Evolutionary conservation across 2,329 filamentous ascomycete species (phyloP).

Genomic region (Chaetomium olivaceum): DNA sequence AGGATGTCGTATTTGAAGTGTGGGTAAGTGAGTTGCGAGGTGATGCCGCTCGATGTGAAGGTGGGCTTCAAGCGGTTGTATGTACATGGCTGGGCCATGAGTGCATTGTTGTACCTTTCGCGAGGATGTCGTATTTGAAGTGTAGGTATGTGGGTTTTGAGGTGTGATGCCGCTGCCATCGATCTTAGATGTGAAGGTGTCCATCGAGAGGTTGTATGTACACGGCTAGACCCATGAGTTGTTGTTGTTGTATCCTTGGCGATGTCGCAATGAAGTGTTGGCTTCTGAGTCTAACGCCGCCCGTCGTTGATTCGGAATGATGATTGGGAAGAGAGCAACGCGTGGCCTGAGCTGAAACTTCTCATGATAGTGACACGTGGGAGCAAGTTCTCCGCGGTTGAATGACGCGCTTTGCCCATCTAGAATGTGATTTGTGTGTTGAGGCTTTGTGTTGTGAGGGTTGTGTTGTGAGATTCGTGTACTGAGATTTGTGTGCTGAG

Average conservation of each 20-base stretch:
- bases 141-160: background rate
- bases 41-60: background rate
- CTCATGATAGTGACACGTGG: background rate
- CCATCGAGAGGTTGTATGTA: too few relatives aligned
- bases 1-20: background rate
- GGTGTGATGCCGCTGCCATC: background rate
- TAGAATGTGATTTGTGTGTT: background rate
- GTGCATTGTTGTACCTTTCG: too few relatives aligned
- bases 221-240: too few relatives aligned
- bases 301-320: background rate
- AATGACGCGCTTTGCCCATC: background rate
- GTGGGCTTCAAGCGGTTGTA: background rate
- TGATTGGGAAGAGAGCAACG: background rate
- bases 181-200: background rate
- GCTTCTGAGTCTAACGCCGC: background rate
- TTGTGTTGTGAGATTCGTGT: too few relatives aligned
- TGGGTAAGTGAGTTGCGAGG: background rate
- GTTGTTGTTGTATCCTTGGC: background rate
- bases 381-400: background rate
- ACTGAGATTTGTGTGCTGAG: background rate
- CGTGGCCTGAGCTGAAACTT: too few relatives aligned
- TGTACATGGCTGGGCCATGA: too few relatives aligned
- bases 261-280: background rate
- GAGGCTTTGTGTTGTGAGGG: background rate
- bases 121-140: background rate